These are phyloP conservation scores for Penicillium ochrochloron DNA, from an alignment of 495 filamentous ascomycete genomes.

Conservation along the genomic window DNA sequence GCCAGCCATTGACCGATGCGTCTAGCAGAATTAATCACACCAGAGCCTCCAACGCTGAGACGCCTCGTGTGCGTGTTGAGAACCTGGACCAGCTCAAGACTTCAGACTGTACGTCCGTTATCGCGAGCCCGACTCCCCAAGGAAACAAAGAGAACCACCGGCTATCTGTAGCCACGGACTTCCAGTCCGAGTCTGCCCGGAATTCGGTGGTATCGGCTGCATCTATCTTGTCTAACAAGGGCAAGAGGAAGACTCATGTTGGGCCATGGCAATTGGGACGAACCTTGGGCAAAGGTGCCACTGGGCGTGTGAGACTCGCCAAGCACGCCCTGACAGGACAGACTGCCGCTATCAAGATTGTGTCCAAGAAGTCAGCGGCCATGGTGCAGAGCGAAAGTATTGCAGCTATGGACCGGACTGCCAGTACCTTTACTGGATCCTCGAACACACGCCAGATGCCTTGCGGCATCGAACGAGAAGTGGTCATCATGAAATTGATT, in stretches of 20 bases:
- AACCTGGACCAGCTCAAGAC: constrained; percentile 34
- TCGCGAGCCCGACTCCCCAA: constrained; percentile 38
- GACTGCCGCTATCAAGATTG: constrained; percentile 90
- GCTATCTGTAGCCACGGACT: constrained; percentile 58
- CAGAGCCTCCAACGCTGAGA: constrained; percentile 32
- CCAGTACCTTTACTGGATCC: constrained; percentile 40
- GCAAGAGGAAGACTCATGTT: constrained; percentile 73
- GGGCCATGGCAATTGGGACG: constrained; percentile 92
- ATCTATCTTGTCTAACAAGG: constrained; percentile 64
- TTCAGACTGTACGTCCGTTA: constrained; percentile 46
- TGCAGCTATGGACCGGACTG: constrained; percentile 67
- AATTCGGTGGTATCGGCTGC: constrained; percentile 73
- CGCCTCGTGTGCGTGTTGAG: constrained; percentile 30
- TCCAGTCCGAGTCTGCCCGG: constrained; percentile 60
- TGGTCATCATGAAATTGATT: constrained; percentile 94
- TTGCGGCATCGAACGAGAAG: constrained; percentile 85
- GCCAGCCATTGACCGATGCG: constrained; percentile 55
- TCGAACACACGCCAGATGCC: constrained; percentile 70
- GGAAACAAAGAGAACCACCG: constrained; percentile 56
- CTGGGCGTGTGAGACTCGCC: constrained; percentile 80
- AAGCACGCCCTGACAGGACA: constrained; percentile 75
- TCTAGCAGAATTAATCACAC: constrained; percentile 52
- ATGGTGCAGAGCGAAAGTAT: constrained; percentile 77
- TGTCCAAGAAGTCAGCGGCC: constrained; percentile 74
- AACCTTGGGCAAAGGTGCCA: constrained; percentile 83